Evolutionary conservation across 1,284 basidiomycete species (phyloP).

Genomic region (Nidula niveotomentosa): DNA sequence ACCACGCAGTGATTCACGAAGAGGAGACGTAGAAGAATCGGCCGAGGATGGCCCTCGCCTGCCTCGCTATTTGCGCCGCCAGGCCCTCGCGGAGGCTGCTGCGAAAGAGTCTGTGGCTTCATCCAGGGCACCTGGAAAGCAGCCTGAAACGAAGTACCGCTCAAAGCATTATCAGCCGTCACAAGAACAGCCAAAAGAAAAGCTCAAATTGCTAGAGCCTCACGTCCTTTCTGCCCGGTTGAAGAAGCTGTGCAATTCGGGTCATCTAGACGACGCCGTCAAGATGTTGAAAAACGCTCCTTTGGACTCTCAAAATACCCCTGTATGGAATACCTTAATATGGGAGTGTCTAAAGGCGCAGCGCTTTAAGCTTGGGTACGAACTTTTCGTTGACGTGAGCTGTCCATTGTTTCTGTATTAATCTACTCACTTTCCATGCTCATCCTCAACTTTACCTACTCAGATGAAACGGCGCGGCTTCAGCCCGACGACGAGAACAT

Average conservation of each 20-base stretch:
- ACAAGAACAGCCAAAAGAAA: constrained; percentile 19
- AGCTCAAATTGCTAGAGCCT: constrained; percentile 47
- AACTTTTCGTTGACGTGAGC: constrained; percentile 67
- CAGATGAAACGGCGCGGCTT: constrained; percentile 83
- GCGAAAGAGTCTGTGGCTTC: background rate
- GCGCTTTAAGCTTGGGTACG: constrained; percentile 56
- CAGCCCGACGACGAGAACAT: constrained; percentile 63
- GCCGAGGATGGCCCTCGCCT: constrained; percentile 7
- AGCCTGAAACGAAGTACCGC: constrained; percentile 20
- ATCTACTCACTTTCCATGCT: background rate
- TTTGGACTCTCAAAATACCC: constrained; percentile 64
- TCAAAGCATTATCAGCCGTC: constrained; percentile 35
- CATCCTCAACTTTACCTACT: constrained; percentile 1
- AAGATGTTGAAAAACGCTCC: constrained; percentile 62
- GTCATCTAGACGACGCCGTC: constrained; percentile 59
- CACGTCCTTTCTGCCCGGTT: constrained; percentile 58
- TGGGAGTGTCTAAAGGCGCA: constrained; percentile 53
- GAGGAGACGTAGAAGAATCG: no score
- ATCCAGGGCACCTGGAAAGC: background rate
- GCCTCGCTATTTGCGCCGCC: constrained; percentile 30
- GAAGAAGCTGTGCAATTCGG: constrained; percentile 49
- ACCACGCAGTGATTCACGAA: no score
- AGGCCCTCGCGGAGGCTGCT: constrained; percentile 12
- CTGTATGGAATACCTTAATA: constrained; percentile 77
- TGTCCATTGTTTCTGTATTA: no score